A percentile compares a stretch with the other conserved stretches of the same genome.
Evolutionary conservation across 345 rosid genomes (phyloP).

Genomic region (Syzygium aromaticum): DNA sequence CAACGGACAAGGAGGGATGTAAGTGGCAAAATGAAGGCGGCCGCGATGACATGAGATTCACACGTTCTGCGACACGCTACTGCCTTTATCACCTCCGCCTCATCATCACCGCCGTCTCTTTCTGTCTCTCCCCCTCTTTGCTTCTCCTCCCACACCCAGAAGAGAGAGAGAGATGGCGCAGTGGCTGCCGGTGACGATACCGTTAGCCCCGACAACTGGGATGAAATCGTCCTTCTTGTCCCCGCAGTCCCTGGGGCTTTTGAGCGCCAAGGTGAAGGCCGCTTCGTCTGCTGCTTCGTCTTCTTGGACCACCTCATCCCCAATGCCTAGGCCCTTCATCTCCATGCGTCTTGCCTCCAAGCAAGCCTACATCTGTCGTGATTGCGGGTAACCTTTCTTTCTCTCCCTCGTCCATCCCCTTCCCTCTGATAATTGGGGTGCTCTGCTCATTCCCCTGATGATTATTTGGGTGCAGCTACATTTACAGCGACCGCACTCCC

Average conservation of each 20-base stretch:
- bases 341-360: constrained; percentile 83
- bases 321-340: constrained; percentile 42
- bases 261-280: neutral
- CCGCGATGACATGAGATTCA: neutral
- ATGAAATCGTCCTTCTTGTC: constrained; percentile 52
- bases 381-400: constrained; percentile 59
- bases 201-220: constrained; percentile 22
- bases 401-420: neutral
- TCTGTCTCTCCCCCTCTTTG: neutral
- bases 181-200: constrained; percentile 16
- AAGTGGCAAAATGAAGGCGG: neutral
- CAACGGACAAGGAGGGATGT: neutral
- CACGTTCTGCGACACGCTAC: neutral
- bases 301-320: constrained; percentile 7
- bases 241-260: constrained; percentile 3
- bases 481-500: constrained; percentile 84
- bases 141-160: neutral
- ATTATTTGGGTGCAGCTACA: constrained; percentile 38
- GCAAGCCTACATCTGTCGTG: constrained; percentile 86
- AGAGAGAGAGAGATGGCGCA: constrained; percentile 26
- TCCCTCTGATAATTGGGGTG: neutral
- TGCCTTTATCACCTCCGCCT: neutral
- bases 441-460: neutral
- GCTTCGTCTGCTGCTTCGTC: constrained; percentile 8
- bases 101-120: neutral